A percentile compares a stretch with the other conserved stretches of the same genome.
Evolutionary conservation across 2,329 filamentous ascomycete species (phyloP).

Genomic region (Aschersonia sp.): DNA sequence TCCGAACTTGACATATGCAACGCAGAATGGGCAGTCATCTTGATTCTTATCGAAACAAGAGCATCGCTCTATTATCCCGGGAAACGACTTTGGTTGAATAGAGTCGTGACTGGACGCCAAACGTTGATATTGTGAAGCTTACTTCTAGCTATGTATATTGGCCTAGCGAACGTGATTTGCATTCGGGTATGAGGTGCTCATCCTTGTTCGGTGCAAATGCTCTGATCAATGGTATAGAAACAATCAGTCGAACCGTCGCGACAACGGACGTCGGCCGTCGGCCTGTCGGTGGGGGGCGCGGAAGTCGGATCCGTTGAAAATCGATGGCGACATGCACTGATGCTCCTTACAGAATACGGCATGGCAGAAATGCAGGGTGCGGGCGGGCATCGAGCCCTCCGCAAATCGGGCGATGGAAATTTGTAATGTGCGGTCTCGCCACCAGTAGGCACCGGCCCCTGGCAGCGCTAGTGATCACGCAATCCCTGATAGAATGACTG

Average conservation of each 20-base stretch:
- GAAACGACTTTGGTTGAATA: no score
- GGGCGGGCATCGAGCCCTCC: not conserved
- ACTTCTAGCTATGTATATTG: no score
- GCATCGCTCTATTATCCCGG: no score
- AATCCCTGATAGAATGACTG: slow-evolving; percentile 14
- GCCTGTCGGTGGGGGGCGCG: slow-evolving; percentile 4
- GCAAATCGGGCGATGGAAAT: slow-evolving; percentile 9
- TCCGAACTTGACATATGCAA: no score
- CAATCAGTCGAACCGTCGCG: not conserved
- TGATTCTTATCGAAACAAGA: no score
- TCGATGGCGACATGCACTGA: slow-evolving; percentile 4
- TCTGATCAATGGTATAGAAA: no score
- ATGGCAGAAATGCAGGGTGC: no score
- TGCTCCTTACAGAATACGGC: not conserved
- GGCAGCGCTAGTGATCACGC: slow-evolving; percentile 19
- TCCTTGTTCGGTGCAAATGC: not conserved
- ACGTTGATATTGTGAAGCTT: no score
- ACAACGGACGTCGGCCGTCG: slow-evolving; percentile 1
- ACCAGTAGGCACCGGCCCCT: slow-evolving; percentile 2
- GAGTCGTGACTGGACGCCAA: no score
- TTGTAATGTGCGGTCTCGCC: slow-evolving; percentile 12
- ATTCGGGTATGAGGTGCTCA: not conserved
- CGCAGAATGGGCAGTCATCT: no score
- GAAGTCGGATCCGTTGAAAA: slow-evolving; percentile 3
- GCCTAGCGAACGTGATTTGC: no score